These are phyloP conservation scores for Pyrenophora seminiperda DNA, from an alignment of 2,329 filamentous ascomycete genomes.

Conservation along the genomic window DNA sequence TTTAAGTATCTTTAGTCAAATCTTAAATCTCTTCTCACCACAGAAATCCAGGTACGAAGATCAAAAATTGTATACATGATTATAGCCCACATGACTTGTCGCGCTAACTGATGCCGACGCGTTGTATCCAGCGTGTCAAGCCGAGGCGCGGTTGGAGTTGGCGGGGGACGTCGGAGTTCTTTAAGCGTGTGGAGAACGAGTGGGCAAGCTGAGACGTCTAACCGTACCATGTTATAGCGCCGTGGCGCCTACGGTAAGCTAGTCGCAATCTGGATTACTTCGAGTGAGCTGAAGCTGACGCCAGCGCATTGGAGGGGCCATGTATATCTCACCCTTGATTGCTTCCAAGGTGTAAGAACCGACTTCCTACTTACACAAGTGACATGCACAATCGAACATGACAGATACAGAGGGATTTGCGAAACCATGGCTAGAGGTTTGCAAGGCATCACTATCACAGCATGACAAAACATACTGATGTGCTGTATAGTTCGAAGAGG, in stretches of 20 bases:
- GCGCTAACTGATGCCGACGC: conserved; percentile 22
- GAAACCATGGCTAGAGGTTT: conserved; percentile 37
- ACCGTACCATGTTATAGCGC: no score
- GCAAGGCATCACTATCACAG: conserved; percentile 17
- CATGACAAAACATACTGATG: not conserved
- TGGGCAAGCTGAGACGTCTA: conserved; percentile 12
- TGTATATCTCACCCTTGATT: not conserved
- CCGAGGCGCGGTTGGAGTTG: conserved; percentile 14
- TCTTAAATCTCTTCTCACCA: no score
- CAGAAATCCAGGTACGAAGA: conserved; percentile 2
- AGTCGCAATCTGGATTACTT: not conserved
- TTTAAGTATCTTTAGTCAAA: no score
- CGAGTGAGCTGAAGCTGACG: no score
- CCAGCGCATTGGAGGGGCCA: not conserved
- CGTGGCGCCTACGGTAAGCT: conserved; percentile 4
- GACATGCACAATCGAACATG: conserved; percentile 16
- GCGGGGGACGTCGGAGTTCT: conserved; percentile 29
- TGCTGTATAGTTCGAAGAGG: conserved; percentile 38
- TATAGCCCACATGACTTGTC: conserved; percentile 23
- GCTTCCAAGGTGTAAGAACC: not conserved
- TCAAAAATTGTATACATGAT: conserved; percentile 9
- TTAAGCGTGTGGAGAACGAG: conserved; percentile 25
- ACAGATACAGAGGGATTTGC: conserved; percentile 28
- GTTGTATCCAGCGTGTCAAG: conserved; percentile 6
- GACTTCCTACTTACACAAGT: not conserved